phyloP scores from a whole-genome alignment of 768 basidiomycete species.

The Trametes elegans region DNA sequence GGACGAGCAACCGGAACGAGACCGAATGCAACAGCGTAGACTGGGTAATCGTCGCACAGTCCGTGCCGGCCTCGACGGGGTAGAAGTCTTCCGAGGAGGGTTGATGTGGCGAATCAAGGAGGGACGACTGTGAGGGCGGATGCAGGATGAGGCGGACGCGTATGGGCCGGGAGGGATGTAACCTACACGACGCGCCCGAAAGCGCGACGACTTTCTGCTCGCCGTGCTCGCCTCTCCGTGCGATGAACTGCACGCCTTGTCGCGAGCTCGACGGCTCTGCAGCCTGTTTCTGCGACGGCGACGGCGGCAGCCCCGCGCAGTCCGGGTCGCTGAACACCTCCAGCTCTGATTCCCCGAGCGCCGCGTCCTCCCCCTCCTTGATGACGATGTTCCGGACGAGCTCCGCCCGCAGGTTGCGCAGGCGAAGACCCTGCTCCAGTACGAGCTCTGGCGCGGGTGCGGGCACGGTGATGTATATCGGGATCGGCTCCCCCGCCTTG shows the following conservation, averaged over 20 bases:
- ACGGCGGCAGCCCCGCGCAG: constrained; percentile 34
- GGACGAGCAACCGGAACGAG: constrained; percentile 70
- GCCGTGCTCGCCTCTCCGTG: constrained; percentile 30
- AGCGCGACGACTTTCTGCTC: constrained; percentile 61
- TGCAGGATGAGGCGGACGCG: constrained; percentile 82
- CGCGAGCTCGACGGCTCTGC: constrained; percentile 26
- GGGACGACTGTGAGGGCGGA: constrained; percentile 18
- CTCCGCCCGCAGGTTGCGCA: constrained; percentile 80
- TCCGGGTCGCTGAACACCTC: constrained; percentile 29
- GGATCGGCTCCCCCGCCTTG: constrained; percentile 68
- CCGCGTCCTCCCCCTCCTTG: constrained; percentile 27
- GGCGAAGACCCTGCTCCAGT: constrained; percentile 63
- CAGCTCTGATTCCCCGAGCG: constrained; percentile 16
- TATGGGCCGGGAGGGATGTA: constrained; percentile 73
- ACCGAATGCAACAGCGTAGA: constrained; percentile 81
- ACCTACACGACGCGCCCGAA: constrained; percentile 90
- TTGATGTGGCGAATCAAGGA: constrained; percentile 1
- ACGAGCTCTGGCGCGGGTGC: constrained; percentile 69
- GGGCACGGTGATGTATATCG: constrained; percentile 78
- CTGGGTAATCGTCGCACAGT: constrained; percentile 78
- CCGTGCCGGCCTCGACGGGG: constrained; percentile 54
- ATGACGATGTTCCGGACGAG: constrained; percentile 67
- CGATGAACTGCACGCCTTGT: constrained; percentile 15
- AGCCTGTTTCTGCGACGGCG: constrained; percentile 22
- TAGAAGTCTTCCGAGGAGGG: constrained; percentile 29